Conservation (phyloP, 768 basidiomycete genomes). For the Suillus weaverae region DNA sequence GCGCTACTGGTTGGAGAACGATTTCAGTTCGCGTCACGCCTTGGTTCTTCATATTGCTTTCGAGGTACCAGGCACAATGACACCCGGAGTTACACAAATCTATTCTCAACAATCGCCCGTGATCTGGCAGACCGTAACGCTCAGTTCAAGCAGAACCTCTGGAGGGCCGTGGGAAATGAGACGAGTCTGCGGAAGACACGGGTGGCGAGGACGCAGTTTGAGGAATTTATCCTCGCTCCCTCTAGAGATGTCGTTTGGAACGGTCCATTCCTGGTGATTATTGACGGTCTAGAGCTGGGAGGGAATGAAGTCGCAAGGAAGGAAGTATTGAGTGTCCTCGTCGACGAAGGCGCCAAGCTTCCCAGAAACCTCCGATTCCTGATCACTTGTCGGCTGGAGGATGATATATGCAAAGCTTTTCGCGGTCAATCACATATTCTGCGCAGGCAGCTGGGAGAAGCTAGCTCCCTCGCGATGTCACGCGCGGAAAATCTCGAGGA, state of each 20-base stretch:
- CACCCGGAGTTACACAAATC: constrained; percentile 18
- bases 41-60: constrained; percentile 36
- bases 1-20: constrained; percentile 30
- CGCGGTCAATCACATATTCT: constrained; percentile 13
- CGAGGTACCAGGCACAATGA: constrained; percentile 8
- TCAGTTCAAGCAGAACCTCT: constrained; percentile 23
- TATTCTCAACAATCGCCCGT: constrained; percentile 34
- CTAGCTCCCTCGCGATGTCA: background rate
- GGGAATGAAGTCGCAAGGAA: constrained; percentile 19
- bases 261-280: constrained; percentile 34
- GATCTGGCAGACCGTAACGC: constrained; percentile 32
- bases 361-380: constrained; percentile 27
- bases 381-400: constrained; percentile 27
- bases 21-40: constrained; percentile 25
- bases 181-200: constrained; percentile 19
- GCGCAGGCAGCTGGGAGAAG: background rate
- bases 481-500: background rate
- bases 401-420: constrained; percentile 16
- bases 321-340: constrained; percentile 22
- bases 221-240: constrained; percentile 21
- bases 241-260: constrained; percentile 17
- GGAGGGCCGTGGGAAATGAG: constrained; percentile 9
- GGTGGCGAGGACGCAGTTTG: constrained; percentile 25
- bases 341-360: constrained; percentile 7
- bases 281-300: constrained; percentile 36